These are phyloP conservation scores for Verbena officinalis DNA, from an alignment of 257 asterid species.

Conservation along the genomic window DNA sequence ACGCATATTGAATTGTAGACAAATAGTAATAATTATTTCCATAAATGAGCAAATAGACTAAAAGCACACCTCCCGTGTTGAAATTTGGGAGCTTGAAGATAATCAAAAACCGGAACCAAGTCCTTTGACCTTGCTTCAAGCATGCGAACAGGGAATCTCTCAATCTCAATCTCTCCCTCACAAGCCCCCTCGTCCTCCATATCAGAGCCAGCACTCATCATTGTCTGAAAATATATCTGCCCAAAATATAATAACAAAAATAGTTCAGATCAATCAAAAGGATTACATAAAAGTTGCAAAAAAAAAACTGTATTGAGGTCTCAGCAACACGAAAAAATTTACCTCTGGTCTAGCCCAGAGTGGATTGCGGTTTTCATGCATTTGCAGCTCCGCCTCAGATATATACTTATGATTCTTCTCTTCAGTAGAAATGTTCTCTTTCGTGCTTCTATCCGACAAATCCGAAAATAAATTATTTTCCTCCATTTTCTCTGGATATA, in stretches of 20 bases:
- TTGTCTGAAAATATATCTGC: slow-evolving; percentile 52
- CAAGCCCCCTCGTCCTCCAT: slow-evolving; percentile 31
- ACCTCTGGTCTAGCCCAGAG: slow-evolving; percentile 65
- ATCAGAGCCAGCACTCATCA: slow-evolving; percentile 36
- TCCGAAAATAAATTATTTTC: slow-evolving; percentile 33
- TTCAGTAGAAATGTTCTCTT: slow-evolving; percentile 21
- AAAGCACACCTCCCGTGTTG: slow-evolving; percentile 50
- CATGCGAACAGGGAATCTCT: slow-evolving; percentile 40
- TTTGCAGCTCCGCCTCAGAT: slow-evolving; percentile 64
- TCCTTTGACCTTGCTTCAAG: slow-evolving; percentile 57
- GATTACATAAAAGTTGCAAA: background rate
- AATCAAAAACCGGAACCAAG: slow-evolving; percentile 56
- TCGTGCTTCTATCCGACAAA: slow-evolving; percentile 7
- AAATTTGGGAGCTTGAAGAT: slow-evolving; percentile 46
- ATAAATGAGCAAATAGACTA: background rate
- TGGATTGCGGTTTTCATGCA: slow-evolving; percentile 52
- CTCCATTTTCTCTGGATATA: slow-evolving; percentile 53
- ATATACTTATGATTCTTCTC: slow-evolving; percentile 57
- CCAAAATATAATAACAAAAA: slow-evolving; percentile 28
- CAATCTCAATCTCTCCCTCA: slow-evolving; percentile 81
- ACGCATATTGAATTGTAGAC: background rate
- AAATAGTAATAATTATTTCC: background rate
- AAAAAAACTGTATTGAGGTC: slow-evolving; percentile 10
- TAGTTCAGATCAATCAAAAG: slow-evolving; percentile 1
- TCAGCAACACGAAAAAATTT: slow-evolving; percentile 5